A percentile compares a stretch with the other conserved stretches of the same genome.
These are phyloP conservation scores for Posidonia oceanica DNA, from an alignment of 116 monocot genomes.

Conservation along the genomic window DNA sequence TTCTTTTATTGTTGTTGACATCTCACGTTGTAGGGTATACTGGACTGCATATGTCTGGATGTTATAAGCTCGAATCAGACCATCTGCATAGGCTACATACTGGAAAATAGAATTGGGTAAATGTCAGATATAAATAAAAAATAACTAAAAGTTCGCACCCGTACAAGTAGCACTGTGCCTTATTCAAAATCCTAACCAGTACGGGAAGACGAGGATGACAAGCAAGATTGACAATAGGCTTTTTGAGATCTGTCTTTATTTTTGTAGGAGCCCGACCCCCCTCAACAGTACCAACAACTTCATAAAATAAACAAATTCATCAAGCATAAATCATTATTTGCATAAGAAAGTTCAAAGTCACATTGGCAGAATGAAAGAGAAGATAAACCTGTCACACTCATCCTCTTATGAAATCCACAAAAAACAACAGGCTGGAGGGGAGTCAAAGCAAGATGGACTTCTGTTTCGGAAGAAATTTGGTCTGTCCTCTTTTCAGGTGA, in stretches of 20 bases:
- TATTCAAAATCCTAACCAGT: slow-evolving; percentile 43
- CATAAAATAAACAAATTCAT: neutral
- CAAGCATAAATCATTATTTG: neutral
- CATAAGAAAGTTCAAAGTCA: slow-evolving; percentile 8
- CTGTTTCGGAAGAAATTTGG: slow-evolving; percentile 57
- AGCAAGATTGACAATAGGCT: slow-evolving; percentile 91
- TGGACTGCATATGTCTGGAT: slow-evolving; percentile 97
- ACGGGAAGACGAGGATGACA: slow-evolving; percentile 97
- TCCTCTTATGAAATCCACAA: slow-evolving; percentile 86
- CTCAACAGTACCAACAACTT: slow-evolving; percentile 96
- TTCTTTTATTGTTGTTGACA: neutral
- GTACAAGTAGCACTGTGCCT: neutral
- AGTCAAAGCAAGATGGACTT: slow-evolving; percentile 97
- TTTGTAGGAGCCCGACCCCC: slow-evolving; percentile 84
- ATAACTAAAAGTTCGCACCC: neutral
- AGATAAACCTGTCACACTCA: slow-evolving; percentile 93
- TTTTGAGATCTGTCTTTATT: slow-evolving; percentile 98
- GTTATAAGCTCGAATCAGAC: slow-evolving; percentile 92
- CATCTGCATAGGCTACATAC: slow-evolving; percentile 98
- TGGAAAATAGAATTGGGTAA: slow-evolving; percentile 19
- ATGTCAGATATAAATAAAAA: neutral
- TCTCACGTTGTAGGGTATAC: slow-evolving; percentile 90
- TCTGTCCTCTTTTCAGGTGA: slow-evolving; percentile 89
- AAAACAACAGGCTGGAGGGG: slow-evolving; percentile 94
- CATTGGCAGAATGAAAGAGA: slow-evolving; percentile 6